A percentile compares a stretch with the other conserved stretches of the same genome.
Evolutionary conservation across 2,329 filamentous ascomycete species (phyloP).

Genomic region (Aspergillus aculeatinus): DNA sequence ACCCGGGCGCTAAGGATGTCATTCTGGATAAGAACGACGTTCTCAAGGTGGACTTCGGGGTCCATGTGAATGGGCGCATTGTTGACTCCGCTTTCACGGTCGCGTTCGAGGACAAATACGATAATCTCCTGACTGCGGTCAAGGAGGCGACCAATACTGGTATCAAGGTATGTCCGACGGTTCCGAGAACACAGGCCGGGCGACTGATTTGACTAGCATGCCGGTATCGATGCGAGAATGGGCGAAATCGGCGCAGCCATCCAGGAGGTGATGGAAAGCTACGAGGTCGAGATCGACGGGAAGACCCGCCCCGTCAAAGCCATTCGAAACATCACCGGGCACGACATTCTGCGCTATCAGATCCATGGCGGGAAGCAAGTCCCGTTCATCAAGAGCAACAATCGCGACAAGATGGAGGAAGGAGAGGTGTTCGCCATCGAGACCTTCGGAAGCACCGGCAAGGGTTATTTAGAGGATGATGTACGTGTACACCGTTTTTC

Average conservation of each 20-base stretch:
- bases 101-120: constrained; percentile 71
- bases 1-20: constrained; percentile 64
- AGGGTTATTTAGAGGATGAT: constrained; percentile 50
- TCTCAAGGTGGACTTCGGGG: constrained; percentile 79
- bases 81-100: constrained; percentile 81
- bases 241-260: constrained; percentile 58
- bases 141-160: constrained; percentile 50
- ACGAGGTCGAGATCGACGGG: constrained; percentile 57
- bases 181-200: neutral
- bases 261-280: constrained; percentile 63
- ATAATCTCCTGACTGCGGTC: constrained; percentile 71
- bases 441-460: constrained; percentile 58
- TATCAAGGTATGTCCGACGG: constrained; percentile 38
- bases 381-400: constrained; percentile 54
- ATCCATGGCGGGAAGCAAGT: constrained; percentile 59
- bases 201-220: constrained; percentile 36
- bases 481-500: constrained; percentile 27
- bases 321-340: constrained; percentile 56
- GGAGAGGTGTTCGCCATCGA: constrained; percentile 60
- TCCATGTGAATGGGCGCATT: constrained; percentile 76
- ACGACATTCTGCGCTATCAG: constrained; percentile 55
- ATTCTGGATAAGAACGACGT: constrained; percentile 71
- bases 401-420: constrained; percentile 57
- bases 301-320: constrained; percentile 56
- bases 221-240: constrained; percentile 57